A percentile compares a stretch with the other conserved stretches of the same genome.
phyloP scores from a whole-genome alignment of 306 rosid species.

The Gillenia trifoliata region DNA sequence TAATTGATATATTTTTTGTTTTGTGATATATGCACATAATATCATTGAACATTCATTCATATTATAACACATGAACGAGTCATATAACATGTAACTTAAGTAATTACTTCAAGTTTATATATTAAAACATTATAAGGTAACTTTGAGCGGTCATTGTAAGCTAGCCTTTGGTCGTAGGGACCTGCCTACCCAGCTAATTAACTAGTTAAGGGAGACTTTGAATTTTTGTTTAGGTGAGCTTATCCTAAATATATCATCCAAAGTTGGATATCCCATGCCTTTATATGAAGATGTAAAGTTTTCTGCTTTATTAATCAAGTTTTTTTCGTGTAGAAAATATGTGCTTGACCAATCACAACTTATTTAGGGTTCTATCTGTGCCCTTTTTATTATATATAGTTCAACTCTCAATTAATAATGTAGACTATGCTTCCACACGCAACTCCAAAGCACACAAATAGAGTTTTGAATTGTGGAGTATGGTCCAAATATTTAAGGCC shows the following conservation, averaged over 20 bases:
- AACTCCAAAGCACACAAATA: not conserved
- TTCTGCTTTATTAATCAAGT: too few relatives aligned
- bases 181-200: not conserved
- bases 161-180: not conserved
- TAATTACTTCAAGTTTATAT: too few relatives aligned
- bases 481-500: not conserved
- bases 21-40: too few relatives aligned
- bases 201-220: not conserved
- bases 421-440: not conserved
- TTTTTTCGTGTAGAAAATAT: too few relatives aligned
- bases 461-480: not conserved
- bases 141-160: not conserved
- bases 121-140: not conserved
- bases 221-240: not conserved
- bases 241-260: not conserved
- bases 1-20: too few relatives aligned
- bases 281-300: not conserved
- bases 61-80: too few relatives aligned
- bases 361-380: not conserved
- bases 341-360: too few relatives aligned
- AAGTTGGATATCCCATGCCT: not conserved
- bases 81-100: too few relatives aligned
- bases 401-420: not conserved
- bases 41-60: too few relatives aligned
- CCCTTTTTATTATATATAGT: not conserved